A percentile compares a stretch with the other conserved stretches of the same genome.
These are phyloP conservation scores for Candida labiduridarum DNA, from an alignment of 1,139 yeast genomes.

Conservation along the genomic window DNA sequence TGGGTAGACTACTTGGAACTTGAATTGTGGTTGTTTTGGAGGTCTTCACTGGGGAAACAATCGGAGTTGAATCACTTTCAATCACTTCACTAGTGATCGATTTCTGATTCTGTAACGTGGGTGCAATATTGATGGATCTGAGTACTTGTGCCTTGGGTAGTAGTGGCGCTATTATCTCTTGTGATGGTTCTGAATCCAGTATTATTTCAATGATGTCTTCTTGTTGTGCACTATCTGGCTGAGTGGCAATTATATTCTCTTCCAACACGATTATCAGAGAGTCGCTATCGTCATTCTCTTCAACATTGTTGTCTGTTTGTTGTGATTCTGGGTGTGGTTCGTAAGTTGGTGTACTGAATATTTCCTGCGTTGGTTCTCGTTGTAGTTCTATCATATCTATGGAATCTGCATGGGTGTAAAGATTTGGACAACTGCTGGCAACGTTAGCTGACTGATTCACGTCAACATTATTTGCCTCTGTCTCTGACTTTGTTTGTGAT, in stretches of 20 bases:
- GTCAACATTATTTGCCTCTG: neutral
- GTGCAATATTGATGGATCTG: conserved; percentile 13
- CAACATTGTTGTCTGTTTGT: neutral
- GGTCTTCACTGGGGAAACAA: conserved; percentile 1
- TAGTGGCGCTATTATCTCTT: conserved; percentile 17
- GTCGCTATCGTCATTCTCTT: neutral
- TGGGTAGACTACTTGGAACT: neutral
- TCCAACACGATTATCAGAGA: neutral
- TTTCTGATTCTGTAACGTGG: conserved; percentile 12
- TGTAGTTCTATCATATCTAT: neutral
- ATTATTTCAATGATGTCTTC: conserved; percentile 18
- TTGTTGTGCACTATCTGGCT: neutral
- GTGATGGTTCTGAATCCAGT: conserved; percentile 36
- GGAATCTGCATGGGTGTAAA: neutral
- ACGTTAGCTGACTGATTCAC: too few species aligned
- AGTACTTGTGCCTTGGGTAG: conserved; percentile 11
- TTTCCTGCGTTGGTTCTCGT: neutral
- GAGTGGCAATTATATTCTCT: conserved; percentile 5
- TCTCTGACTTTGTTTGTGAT: neutral
- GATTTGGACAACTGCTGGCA: neutral
- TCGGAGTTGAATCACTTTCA: conserved; percentile 10
- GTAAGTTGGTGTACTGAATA: conserved; percentile 2
- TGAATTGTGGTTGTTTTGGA: neutral
- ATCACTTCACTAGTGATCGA: conserved; percentile 3
- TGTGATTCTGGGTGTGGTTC: neutral